Percentiles rank a stretch among this genome's conserved stretches.
These are phyloP conservation scores for Rhodocollybia butyracea DNA, from an alignment of 768 basidiomycete genomes.

Conservation along the genomic window DNA sequence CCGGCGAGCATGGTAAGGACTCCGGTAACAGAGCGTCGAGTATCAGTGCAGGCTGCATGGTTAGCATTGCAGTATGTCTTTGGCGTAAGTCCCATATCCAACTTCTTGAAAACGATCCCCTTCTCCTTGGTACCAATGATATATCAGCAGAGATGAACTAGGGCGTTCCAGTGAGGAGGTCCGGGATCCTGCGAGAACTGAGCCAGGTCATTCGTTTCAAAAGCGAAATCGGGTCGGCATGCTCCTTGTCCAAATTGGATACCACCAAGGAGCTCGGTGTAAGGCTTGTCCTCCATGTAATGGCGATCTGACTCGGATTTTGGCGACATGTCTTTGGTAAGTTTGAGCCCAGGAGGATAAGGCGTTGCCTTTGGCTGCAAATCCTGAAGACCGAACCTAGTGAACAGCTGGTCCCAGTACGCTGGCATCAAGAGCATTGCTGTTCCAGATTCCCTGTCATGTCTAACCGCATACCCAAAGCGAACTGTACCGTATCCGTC, in stretches of 20 bases:
- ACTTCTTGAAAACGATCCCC: background rate
- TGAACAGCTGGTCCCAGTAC: slow-evolving; percentile 11
- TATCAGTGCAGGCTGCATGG: background rate
- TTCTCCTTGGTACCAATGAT: no score
- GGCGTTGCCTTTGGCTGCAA: slow-evolving; percentile 9
- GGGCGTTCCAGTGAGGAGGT: no score
- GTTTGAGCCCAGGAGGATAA: slow-evolving; percentile 2
- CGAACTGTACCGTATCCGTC: slow-evolving; percentile 1
- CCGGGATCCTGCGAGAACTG: no score
- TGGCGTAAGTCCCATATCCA: background rate
- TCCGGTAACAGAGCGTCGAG: background rate
- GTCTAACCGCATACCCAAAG: slow-evolving; percentile 5
- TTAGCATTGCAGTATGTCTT: background rate
- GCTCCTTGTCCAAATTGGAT: no score
- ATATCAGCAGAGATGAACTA: no score
- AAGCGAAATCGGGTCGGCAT: no score
- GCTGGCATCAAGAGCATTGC: slow-evolving; percentile 3
- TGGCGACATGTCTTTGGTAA: slow-evolving; percentile 3
- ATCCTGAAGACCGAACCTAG: slow-evolving; percentile 2
- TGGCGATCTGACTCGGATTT: background rate
- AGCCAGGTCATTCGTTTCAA: no score
- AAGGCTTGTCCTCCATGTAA: slow-evolving; percentile 10
- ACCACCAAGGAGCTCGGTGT: slow-evolving; percentile 4
- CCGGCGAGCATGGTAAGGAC: background rate
- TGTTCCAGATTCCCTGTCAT: background rate